phyloP scores from a whole-genome alignment of 164 flowering plant genomes.

The Berberis vulgaris region DNA sequence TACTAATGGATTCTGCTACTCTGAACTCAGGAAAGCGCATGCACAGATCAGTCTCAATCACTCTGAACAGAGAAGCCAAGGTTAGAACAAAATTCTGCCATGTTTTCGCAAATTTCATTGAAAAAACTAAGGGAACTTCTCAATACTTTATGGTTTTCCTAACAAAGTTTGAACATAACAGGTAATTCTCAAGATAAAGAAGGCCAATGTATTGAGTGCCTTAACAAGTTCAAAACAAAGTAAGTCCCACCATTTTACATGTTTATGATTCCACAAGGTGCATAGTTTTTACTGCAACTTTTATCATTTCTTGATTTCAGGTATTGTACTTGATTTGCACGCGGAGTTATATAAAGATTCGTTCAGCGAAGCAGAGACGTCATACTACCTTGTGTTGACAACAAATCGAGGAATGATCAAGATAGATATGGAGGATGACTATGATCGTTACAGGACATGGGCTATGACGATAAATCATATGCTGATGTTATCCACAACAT shows the following conservation, averaged over 20 bases:
- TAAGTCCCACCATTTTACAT: constrained; percentile 17
- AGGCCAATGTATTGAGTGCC: constrained; percentile 37
- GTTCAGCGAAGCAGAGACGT: constrained; percentile 32
- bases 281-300: background rate
- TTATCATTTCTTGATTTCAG: constrained; percentile 20
- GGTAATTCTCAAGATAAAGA: constrained; percentile 56
- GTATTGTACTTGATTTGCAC: constrained; percentile 49
- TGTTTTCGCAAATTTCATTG: too few relatives aligned
- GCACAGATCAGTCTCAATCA: constrained; percentile 46
- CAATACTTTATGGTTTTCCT: too few relatives aligned
- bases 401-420: constrained; percentile 61
- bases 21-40: constrained; percentile 38
- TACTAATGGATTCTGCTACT: too few relatives aligned
- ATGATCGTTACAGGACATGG: constrained; percentile 55
- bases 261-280: background rate
- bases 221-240: constrained; percentile 51
- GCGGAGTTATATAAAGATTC: constrained; percentile 53
- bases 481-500: constrained; percentile 54
- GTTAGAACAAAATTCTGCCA: constrained; percentile 18
- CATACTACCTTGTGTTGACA: constrained; percentile 49
- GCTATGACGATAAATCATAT: constrained; percentile 59
- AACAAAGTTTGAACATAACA: constrained; percentile 5
- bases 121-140: too few relatives aligned
- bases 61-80: constrained; percentile 53
- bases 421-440: constrained; percentile 71